Evolutionary conservation across 192 early-diverging fungal species (phyloP), one percentile per base, ranked within the genome.

Genomic region (Glomus cerebriforme): DNA sequence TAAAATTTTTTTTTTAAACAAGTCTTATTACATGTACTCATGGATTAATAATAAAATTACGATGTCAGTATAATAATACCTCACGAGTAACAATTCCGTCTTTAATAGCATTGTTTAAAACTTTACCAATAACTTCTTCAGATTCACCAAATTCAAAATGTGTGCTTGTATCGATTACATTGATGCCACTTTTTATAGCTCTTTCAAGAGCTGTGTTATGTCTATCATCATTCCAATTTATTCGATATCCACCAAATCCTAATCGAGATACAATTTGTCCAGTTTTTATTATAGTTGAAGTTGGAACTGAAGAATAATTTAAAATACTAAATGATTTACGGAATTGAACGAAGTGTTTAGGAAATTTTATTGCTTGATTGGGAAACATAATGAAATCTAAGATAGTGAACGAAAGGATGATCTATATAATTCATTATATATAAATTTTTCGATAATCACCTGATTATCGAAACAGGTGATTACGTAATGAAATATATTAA

Each of bases 81-180:
- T 71, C 39, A 13, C 69, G 69, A 45, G 37, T 32, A 26, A 29
- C 45, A 7, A 17, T 24, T 27, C 27, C 27, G 2, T 49, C 24
- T 19, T 71, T 71, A 24, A 71, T 26, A 22, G 39, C 31, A 15
- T 79, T 70, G 26, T 80, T 82, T 19, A 77, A n/a, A 15, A 54
- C 63, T 12, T 45, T 37, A n/a, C 75, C 75, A 43, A 77, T 64
- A 32, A 65, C 34, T 47, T 64, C 29, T 64, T 77, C 75, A 29
- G 54, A 60, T 47, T 77, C 35, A 4, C 93, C 93, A 60, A 84
- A 77, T 74, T 91, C 91, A 87, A 95, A 95, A 80, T 94, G 90
- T 10, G 84, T 77, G 43, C 90, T 86, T 5, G 92, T 92, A 83
- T 95, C 93, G 65, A 95, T 90, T 26, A 94, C 85, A 79, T 94